A percentile compares a stretch with the other conserved stretches of the same genome.
Evolutionary conservation across 805 yeast genomes (phyloP).

Genomic region (Grigorovia yakushimaensis): DNA sequence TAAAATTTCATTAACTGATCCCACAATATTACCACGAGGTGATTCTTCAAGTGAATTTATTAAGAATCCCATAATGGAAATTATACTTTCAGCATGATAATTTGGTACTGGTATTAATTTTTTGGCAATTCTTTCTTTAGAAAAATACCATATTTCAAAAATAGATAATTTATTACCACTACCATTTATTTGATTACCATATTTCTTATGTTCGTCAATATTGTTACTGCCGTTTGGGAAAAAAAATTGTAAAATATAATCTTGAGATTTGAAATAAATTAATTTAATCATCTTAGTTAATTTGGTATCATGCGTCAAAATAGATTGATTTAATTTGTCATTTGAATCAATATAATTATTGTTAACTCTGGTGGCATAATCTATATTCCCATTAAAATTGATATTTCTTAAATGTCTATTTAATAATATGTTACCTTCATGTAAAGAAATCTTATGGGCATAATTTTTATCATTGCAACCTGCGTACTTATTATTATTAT

Average conservation of each 20-base stretch:
- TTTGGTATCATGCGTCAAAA: conserved; percentile 23
- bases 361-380: not conserved
- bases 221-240: not conserved
- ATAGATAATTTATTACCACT: conserved; percentile 10
- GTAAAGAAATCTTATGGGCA: conserved; percentile 16
- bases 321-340: conserved; percentile 16
- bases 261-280: not conserved
- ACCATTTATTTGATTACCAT: not conserved
- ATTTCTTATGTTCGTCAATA: not conserved
- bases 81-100: conserved; percentile 55
- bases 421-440: conserved; percentile 17
- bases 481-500: conserved; percentile 2
- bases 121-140: conserved; percentile 43
- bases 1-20: conserved; percentile 48
- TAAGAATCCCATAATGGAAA: conserved; percentile 43
- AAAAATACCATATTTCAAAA: conserved; percentile 22
- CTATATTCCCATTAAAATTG: not conserved
- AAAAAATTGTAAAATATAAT: conserved; percentile 1
- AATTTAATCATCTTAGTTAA: conserved; percentile 10
- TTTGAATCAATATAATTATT: conserved; percentile 5
- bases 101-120: conserved; percentile 52
- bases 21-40: conserved; percentile 42
- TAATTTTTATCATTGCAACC: not conserved
- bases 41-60: conserved; percentile 56
- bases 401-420: conserved; percentile 1